Conservation (phyloP, 345 rosid species). For the Brassica carinata region DNA sequence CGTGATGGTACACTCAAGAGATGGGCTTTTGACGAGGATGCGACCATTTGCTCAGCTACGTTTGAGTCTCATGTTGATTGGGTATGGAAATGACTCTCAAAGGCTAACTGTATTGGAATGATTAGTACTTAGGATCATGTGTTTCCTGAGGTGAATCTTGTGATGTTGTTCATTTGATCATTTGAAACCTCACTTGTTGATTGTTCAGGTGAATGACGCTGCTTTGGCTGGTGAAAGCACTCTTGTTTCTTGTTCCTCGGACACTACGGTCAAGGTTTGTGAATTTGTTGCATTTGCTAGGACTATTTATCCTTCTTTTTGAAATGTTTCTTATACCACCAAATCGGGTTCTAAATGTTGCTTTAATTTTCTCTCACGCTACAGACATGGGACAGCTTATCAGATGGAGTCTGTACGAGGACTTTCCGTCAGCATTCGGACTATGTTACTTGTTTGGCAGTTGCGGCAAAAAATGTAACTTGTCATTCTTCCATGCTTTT, state of each 20-base stretch:
- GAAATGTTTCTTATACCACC: background rate
- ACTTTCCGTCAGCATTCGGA: constrained; percentile 96
- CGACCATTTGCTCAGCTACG: constrained; percentile 83
- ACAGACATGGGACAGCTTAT: constrained; percentile 88
- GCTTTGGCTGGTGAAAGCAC: constrained; percentile 75
- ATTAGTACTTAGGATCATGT: constrained; percentile 6
- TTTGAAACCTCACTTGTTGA: constrained; percentile 12
- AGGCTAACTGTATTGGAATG: constrained; percentile 16
- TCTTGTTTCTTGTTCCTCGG: constrained; percentile 96
- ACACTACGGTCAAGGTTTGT: constrained; percentile 90
- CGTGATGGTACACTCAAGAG: constrained; percentile 99
- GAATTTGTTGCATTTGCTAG: constrained; percentile 2
- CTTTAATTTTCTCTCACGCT: constrained; percentile 21
- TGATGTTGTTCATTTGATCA: constrained; percentile 14
- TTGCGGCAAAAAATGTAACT: constrained; percentile 91
- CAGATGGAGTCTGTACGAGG: constrained; percentile 81
- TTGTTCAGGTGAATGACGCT: constrained; percentile 84
- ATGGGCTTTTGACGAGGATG: constrained; percentile 75
- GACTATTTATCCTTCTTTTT: constrained; percentile 9
- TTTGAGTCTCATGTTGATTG: constrained; percentile 99
- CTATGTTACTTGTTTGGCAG: constrained; percentile 93
- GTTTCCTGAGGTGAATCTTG: constrained; percentile 2
- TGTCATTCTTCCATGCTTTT: constrained; percentile 35
- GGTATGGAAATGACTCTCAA: constrained; percentile 48
- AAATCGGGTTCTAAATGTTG: constrained; percentile 4